These are phyloP conservation scores for Cercospora citrullina DNA, from an alignment of 2,329 filamentous ascomycete genomes.

Conservation along the genomic window DNA sequence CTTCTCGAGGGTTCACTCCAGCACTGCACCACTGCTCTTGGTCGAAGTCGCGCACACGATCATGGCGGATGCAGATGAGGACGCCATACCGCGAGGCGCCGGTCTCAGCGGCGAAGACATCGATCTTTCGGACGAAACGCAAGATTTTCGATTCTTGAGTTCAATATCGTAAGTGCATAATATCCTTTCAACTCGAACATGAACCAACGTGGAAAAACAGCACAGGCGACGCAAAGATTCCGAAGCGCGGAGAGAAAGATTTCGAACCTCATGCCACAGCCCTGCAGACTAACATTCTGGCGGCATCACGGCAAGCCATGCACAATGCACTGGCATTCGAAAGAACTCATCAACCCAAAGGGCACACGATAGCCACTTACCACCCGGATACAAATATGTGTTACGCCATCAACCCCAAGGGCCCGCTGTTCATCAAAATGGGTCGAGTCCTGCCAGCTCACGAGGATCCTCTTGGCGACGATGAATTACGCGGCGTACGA, in stretches of 20 bases:
- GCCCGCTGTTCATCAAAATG: slow-evolving; percentile 72
- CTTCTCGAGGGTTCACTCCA: neutral
- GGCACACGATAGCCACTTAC: slow-evolving; percentile 70
- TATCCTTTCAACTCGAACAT: neutral
- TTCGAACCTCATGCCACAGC: slow-evolving; percentile 91
- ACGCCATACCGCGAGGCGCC: slow-evolving; percentile 45
- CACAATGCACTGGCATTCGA: slow-evolving; percentile 80
- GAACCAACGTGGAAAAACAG: slow-evolving; percentile 19
- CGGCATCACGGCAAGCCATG: slow-evolving; percentile 82
- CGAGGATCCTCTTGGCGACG: slow-evolving; percentile 45
- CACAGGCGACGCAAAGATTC: slow-evolving; percentile 56
- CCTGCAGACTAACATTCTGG: slow-evolving; percentile 74
- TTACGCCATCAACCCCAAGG: slow-evolving; percentile 70
- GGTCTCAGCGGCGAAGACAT: slow-evolving; percentile 74
- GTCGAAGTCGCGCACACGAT: neutral
- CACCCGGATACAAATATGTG: slow-evolving; percentile 62
- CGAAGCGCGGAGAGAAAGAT: slow-evolving; percentile 93
- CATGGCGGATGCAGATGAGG: slow-evolving; percentile 44
- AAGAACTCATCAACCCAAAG: slow-evolving; percentile 68
- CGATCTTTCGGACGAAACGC: slow-evolving; percentile 73
- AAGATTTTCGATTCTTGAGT: slow-evolving; percentile 78
- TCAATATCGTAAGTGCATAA: slow-evolving; percentile 49
- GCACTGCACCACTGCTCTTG: neutral
- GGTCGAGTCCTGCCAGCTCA: slow-evolving; percentile 64
- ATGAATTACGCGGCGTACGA: slow-evolving; percentile 33